Evolutionary conservation across 208 protist genomes (phyloP).

Genomic region (Acanthamoeba culbertsoni): DNA sequence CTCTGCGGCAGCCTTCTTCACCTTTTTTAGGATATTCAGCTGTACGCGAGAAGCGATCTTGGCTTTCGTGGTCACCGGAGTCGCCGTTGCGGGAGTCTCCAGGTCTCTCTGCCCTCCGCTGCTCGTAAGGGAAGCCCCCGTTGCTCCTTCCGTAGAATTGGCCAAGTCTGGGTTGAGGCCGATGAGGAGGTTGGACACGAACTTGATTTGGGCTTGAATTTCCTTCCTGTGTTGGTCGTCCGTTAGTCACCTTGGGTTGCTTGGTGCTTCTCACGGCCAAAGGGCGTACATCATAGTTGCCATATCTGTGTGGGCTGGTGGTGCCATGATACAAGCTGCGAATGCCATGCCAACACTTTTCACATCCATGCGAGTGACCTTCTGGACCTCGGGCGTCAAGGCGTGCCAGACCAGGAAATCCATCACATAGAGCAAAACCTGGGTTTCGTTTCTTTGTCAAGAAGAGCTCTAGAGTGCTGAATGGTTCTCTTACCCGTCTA

Average conservation of each 20-base stretch:
- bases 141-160: background rate
- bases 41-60: background rate
- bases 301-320: background rate
- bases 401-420: background rate
- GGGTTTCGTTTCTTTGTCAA: background rate
- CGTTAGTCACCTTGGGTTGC: too few relatives aligned
- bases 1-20: background rate
- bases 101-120: background rate
- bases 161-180: background rate
- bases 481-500: background rate
- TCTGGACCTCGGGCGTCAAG: constrained; percentile 19
- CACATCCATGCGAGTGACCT: background rate
- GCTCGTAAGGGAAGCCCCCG: background rate
- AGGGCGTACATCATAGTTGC: constrained; percentile 24
- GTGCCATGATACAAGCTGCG: background rate
- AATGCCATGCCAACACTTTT: background rate
- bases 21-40: background rate
- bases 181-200: background rate
- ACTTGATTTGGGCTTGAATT: background rate
- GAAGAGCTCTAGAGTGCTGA: background rate
- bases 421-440: constrained; percentile 28
- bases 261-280: too few relatives aligned
- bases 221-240: background rate
- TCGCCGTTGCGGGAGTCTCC: background rate
- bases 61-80: background rate